These are phyloP conservation scores for Nothophytophthora sp. DNA, from an alignment of 352 stramenopile species.

Conservation along the genomic window DNA sequence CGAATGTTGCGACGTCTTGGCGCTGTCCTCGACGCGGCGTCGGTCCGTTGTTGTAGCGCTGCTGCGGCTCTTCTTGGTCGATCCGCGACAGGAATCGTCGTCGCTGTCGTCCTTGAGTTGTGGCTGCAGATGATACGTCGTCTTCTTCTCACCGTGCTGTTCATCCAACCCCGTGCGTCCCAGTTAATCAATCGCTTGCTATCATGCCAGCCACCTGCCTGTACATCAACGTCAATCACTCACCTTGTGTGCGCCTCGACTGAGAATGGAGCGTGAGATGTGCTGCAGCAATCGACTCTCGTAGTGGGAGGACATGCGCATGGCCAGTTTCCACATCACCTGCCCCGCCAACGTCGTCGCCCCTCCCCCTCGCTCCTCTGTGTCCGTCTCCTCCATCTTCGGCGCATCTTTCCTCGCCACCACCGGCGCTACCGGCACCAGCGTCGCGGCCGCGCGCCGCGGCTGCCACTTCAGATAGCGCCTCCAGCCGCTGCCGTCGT, in stretches of 20 bases:
- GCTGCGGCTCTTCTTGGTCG: conserved; percentile 21
- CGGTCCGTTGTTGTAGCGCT: conserved; percentile 14
- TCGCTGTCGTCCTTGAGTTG: conserved; percentile 23
- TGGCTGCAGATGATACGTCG: conserved; percentile 28
- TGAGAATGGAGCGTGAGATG: conserved; percentile 68
- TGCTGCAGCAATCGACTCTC: conserved; percentile 67
- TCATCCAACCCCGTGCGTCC: too few species aligned
- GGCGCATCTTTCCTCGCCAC: conserved; percentile 30
- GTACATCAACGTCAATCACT: conserved; percentile 2
- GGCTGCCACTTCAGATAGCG: conserved; percentile 30
- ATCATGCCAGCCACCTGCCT: too few species aligned
- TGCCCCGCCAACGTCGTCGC: conserved; percentile 44
- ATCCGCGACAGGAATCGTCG: not conserved
- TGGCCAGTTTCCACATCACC: conserved; percentile 64
- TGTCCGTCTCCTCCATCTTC: conserved; percentile 18
- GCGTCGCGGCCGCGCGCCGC: conserved; percentile 5
- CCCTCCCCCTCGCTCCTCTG: conserved; percentile 3
- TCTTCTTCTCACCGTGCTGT: conserved; percentile 30
- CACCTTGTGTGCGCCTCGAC: conserved; percentile 57
- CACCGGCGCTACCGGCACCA: conserved; percentile 24
- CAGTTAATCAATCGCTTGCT: too few species aligned
- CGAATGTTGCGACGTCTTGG: too few species aligned
- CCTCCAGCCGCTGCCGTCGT: conserved; percentile 26
- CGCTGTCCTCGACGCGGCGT: conserved; percentile 29
- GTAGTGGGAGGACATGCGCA: conserved; percentile 68